Percentiles rank a stretch among this genome's conserved stretches.
Conservation (phyloP, 2,329 filamentous ascomycete species). For the Trichoderma brevicompactum region DNA sequence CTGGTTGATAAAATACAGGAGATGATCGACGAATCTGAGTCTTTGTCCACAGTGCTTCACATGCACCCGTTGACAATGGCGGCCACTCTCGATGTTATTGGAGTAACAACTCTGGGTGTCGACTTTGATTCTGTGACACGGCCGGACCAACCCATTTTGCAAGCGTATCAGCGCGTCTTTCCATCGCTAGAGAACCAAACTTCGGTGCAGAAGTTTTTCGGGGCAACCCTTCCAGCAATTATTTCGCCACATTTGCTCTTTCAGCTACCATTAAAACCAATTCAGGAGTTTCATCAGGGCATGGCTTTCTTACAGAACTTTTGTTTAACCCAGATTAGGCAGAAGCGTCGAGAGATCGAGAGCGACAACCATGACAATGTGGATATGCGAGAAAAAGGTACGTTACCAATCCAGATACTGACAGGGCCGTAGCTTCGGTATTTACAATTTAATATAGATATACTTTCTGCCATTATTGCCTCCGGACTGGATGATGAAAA, state of each 20-base stretch:
- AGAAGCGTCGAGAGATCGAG: neutral
- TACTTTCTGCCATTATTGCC: slow-evolving; percentile 11
- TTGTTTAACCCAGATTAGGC: neutral
- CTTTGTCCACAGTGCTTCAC: neutral
- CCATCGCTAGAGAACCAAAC: slow-evolving; percentile 8
- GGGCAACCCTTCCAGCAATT: slow-evolving; percentile 7
- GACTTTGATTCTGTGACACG: slow-evolving; percentile 15
- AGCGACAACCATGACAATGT: neutral
- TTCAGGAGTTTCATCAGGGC: slow-evolving; percentile 3
- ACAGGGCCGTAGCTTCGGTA: neutral
- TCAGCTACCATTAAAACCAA: slow-evolving; percentile 10
- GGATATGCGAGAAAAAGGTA: neutral
- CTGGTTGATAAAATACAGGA: neutral
- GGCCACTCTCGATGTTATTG: slow-evolving; percentile 17
- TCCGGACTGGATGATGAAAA: slow-evolving; percentile 8
- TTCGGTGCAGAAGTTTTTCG: neutral
- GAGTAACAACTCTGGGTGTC: slow-evolving; percentile 12
- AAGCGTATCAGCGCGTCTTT: slow-evolving; percentile 16
- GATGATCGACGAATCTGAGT: neutral
- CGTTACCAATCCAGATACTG: too few species aligned
- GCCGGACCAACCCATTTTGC: slow-evolving; percentile 8
- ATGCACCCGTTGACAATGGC: slow-evolving; percentile 16
- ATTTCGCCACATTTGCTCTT: slow-evolving; percentile 9
- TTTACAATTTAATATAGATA: neutral
- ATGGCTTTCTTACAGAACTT: neutral